Conservation (phyloP, 805 yeast genomes). For the Teunomyces atbi region DNA sequence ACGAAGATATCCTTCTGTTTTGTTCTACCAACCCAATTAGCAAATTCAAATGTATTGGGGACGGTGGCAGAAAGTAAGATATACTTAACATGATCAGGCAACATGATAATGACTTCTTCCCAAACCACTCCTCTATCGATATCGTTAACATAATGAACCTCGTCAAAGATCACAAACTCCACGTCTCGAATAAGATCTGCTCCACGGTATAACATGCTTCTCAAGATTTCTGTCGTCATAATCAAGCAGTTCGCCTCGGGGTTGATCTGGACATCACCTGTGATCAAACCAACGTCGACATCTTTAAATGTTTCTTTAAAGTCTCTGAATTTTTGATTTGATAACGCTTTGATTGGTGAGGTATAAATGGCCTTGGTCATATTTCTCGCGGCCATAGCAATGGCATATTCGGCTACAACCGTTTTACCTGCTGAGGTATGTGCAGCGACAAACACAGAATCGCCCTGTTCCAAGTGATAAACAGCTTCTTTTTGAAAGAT, state of each 20-base stretch:
- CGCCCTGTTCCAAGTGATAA: conserved; percentile 94
- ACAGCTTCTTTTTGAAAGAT: conserved; percentile 96
- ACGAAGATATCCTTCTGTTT: conserved; percentile 95
- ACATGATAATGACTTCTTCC: conserved; percentile 98
- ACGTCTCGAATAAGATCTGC: conserved; percentile 96
- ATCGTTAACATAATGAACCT: conserved; percentile 96
- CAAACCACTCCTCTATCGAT: conserved; percentile 97
- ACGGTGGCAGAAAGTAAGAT: conserved; percentile 94
- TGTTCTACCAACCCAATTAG: conserved; percentile 97
- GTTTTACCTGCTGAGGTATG: conserved; percentile 99
- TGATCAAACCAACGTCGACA: conserved; percentile 86
- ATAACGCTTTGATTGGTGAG: conserved; percentile 88
- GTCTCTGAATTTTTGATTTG: conserved; percentile 88
- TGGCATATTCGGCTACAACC: conserved; percentile 97
- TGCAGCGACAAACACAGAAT: conserved; percentile 97
- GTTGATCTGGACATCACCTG: conserved; percentile 97
- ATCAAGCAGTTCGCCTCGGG: conserved; percentile 95
- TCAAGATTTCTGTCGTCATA: conserved; percentile 95
- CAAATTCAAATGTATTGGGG: conserved; percentile 97
- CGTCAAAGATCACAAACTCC: conserved; percentile 96
- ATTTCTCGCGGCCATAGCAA: conserved; percentile 92
- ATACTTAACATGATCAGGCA: conserved; percentile 93
- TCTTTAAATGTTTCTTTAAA: conserved; percentile 77
- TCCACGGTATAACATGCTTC: conserved; percentile 95
- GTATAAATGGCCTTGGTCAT: conserved; percentile 97